Evolutionary conservation across 148 eudicot genomes (phyloP).

Genomic region (Silene conica): DNA sequence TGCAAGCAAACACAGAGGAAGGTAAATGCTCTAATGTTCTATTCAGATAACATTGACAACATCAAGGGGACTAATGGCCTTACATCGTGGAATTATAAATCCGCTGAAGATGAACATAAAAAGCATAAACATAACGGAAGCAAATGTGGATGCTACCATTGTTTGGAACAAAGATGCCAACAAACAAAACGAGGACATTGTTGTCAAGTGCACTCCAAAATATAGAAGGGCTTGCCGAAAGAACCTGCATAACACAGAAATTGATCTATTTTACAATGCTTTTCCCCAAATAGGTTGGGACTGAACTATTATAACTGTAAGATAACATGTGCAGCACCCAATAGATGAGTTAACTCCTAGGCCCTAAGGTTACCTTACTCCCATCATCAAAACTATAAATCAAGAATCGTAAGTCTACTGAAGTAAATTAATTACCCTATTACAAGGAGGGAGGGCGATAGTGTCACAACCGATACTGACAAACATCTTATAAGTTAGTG

Average conservation of each 20-base stretch:
- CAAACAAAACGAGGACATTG: constrained; percentile 65
- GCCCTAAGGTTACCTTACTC: no score
- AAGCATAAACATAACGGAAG: constrained; percentile 36
- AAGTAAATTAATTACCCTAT: no score
- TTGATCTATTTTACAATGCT: no score
- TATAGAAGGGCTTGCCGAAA: constrained; percentile 54
- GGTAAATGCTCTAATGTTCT: background rate
- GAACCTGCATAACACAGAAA: constrained; percentile 38
- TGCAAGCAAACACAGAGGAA: constrained; percentile 31
- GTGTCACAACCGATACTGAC: no score
- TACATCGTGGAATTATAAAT: constrained; percentile 66
- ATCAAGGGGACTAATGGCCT: constrained; percentile 10
- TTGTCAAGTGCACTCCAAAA: constrained; percentile 50
- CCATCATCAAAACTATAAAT: no score
- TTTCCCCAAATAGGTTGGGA: no score
- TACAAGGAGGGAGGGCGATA: no score
- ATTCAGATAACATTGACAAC: background rate
- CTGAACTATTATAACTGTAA: no score
- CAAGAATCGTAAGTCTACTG: no score
- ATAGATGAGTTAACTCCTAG: no score
- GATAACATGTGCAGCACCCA: no score
- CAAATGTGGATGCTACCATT: constrained; percentile 39
- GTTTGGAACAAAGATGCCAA: constrained; percentile 60
- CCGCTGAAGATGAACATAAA: constrained; percentile 53
- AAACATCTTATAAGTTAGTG: no score